Base-by-base conservation (phyloP, 345 rosid species). In the Acer yangbiense region DNA sequence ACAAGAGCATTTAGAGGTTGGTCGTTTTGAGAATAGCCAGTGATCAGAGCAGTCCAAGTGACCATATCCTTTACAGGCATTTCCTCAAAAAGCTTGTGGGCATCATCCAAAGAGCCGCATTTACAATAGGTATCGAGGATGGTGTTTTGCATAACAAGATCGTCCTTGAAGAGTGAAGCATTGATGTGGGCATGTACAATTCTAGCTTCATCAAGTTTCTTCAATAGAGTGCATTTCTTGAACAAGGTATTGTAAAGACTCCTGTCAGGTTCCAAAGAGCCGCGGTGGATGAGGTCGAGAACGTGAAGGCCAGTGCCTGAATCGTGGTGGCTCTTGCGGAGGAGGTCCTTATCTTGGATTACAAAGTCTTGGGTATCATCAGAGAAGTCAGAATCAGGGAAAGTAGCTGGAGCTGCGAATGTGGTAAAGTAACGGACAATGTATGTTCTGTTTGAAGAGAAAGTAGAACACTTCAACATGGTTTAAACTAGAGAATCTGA, bases 41-140 rank as follows among this genome's bases (percentile, higher is more conserved):
- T 81, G 46, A 91, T 89, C 83, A 91, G 76, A 3, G 86, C 83
- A 18, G 91, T 91, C 95, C 93, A 91, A 55, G 88, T 77, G 21
- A 88, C 89, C 35, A 86, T 80, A 69, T 88, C 90, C 67, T 67
- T 87, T 0, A 67, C 69, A 41, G 81, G 79, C 90, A 91, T 89
- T 85, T 82, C 79, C 11, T 88, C 93, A 60, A 89, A 88, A 85
- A 89, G 35, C 11, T 80, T 77, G 13, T 86, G 86, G 17, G 92
- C 95, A 6, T 84, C 85, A 0, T 62, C 87, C 72, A 89, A 62
- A 77, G 82, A 72, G 41, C 87, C 87, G 8, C 93, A 89, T 46
- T 88, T 89, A 0, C 87, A 83, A 65, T 88, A 86, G 83, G 87
- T 71, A 9, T 89, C 82, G 9, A 89, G 82, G 0, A 89, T 64